Conservation (phyloP, 306 rosid species). For the Inga oerstediana region DNA sequence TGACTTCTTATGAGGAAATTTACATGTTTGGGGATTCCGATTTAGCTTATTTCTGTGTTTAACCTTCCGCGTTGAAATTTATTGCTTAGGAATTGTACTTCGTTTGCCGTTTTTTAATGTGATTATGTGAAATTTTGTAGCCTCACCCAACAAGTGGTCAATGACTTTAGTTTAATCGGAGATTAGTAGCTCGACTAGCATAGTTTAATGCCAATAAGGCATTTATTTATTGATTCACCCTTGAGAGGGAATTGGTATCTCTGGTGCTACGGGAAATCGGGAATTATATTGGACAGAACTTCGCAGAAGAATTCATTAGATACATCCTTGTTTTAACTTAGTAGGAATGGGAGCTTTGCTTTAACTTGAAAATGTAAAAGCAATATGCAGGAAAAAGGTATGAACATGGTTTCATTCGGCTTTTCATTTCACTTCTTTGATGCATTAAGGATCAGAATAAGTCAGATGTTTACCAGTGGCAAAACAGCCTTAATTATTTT, state of each 20-base stretch:
- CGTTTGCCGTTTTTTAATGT: not conserved
- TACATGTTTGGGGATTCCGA: not conserved
- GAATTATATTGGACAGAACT: not conserved
- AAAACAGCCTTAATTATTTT: not conserved
- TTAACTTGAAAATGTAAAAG: not conserved
- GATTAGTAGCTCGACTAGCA: constrained; percentile 1
- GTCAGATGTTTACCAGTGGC: not conserved
- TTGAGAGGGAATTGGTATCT: not conserved
- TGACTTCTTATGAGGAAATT: not conserved
- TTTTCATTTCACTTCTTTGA: not conserved
- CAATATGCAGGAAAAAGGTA: not conserved
- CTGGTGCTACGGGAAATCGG: not conserved
- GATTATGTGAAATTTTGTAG: not conserved
- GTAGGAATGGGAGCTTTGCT: not conserved
- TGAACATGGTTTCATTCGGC: not conserved
- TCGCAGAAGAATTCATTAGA: not conserved
- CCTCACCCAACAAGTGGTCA: not conserved
- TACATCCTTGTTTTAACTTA: not conserved
- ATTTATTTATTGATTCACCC: not conserved
- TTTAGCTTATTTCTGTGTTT: not conserved
- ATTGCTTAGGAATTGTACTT: not conserved
- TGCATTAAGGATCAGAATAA: not conserved
- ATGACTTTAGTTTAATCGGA: not conserved
- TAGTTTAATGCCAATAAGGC: not conserved
- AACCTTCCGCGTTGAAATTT: not conserved